Evolutionary conservation across 345 rosid species (phyloP).

Genomic region (Gossypium herbaceum): DNA sequence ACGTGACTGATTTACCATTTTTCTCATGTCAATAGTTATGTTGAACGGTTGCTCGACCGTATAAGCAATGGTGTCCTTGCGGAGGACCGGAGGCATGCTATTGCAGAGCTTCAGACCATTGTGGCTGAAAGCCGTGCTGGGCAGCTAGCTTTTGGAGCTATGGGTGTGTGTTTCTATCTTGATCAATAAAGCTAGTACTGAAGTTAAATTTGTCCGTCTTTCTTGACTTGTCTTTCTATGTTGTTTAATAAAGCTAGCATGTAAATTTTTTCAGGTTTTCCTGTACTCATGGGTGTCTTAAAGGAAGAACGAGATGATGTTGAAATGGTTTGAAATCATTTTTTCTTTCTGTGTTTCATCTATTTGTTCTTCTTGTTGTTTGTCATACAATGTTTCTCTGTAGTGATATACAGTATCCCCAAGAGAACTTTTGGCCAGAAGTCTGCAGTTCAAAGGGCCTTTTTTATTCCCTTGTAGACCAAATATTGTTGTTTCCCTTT

Average conservation of each 20-base stretch:
- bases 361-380: constrained; percentile 3
- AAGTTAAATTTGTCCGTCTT: constrained; percentile 2
- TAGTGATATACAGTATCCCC: neutral
- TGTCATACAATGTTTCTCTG: neutral
- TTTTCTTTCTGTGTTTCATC: neutral
- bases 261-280: constrained; percentile 67
- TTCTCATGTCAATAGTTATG: constrained; percentile 46
- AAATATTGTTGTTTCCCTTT: neutral
- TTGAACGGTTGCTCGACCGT: constrained; percentile 87
- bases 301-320: constrained; percentile 87
- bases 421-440: neutral
- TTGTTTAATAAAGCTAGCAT: neutral
- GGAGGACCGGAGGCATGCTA: constrained; percentile 87
- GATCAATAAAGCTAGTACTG: constrained; percentile 5
- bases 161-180: constrained; percentile 45
- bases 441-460: neutral
- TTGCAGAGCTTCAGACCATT: constrained; percentile 83
- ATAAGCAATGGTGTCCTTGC: constrained; percentile 81
- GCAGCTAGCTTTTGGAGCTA: constrained; percentile 87
- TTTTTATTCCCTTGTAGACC: neutral
- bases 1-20: constrained; percentile 6
- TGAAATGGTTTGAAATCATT: constrained; percentile 61
- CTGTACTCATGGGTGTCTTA: constrained; percentile 74
- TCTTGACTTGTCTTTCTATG: constrained; percentile 5
- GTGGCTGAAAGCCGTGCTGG: constrained; percentile 83